Percentiles rank a stretch among this genome's conserved stretches.
Evolutionary conservation across 2,329 filamentous ascomycete species (phyloP).

Genomic region (Alternaria gansuensis): DNA sequence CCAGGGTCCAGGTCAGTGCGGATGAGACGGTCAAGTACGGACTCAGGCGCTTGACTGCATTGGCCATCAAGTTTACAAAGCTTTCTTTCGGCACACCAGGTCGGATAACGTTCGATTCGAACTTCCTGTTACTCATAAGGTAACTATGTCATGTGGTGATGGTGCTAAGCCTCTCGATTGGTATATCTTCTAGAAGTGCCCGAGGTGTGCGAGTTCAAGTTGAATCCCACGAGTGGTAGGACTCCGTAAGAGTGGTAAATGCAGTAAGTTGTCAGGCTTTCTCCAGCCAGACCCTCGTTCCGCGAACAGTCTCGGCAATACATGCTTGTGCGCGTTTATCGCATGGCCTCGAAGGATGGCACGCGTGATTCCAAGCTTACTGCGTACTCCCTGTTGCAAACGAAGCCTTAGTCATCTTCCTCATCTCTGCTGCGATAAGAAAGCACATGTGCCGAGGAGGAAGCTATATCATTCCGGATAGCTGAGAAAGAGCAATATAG

Average conservation of each 20-base stretch:
- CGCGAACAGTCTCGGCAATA: not conserved
- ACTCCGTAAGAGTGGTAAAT: not conserved
- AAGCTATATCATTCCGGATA: not conserved
- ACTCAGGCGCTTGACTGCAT: constrained; percentile 11
- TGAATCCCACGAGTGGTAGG: not conserved
- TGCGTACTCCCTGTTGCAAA: constrained; percentile 3
- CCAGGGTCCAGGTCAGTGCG: constrained; percentile 2
- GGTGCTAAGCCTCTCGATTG: not conserved
- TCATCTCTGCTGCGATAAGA: constrained; percentile 7
- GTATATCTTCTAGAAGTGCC: not conserved
- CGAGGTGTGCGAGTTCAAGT: not conserved
- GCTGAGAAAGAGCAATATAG: constrained; percentile 8
- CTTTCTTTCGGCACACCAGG: not conserved
- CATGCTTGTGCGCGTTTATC: not conserved
- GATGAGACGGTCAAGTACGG: not conserved
- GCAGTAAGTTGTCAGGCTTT: not conserved
- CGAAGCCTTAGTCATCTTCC: constrained; percentile 9
- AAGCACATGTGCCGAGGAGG: constrained; percentile 5
- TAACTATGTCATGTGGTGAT: not conserved
- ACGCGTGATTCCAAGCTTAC: constrained; percentile 4
- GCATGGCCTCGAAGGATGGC: constrained; percentile 8
- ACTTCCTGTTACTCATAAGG: not conserved
- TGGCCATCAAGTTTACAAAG: not conserved
- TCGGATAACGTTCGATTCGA: constrained; percentile 2
- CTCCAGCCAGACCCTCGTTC: not conserved